phyloP scores from a whole-genome alignment of 2,329 filamentous ascomycete species.

The Rhinocladiella similis region DNA sequence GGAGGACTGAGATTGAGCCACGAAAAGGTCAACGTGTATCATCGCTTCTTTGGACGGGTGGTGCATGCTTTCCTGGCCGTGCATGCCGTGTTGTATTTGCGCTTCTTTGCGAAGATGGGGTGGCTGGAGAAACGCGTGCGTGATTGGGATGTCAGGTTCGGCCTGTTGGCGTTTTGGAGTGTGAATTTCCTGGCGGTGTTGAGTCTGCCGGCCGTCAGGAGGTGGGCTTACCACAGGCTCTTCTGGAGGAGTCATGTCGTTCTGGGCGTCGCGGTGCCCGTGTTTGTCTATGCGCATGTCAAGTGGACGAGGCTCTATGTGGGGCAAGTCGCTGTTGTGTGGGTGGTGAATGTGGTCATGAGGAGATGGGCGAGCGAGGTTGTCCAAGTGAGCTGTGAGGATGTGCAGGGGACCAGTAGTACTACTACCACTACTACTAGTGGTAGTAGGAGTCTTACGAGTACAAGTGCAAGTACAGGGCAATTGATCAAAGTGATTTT shows the following conservation, averaged over 20 bases:
- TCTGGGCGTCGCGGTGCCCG: conserved; percentile 51
- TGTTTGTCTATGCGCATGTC: conserved; percentile 57
- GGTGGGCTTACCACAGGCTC: conserved; percentile 46
- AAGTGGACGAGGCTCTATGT: conserved; percentile 56
- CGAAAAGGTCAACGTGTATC: conserved; percentile 55
- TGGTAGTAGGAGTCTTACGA: too few species aligned
- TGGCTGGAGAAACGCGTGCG: conserved; percentile 55
- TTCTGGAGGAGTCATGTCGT: conserved; percentile 60
- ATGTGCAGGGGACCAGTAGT: conserved; percentile 39
- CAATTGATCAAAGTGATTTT: conserved; percentile 46
- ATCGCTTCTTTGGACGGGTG: conserved; percentile 59
- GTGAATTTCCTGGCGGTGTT: conserved; percentile 50
- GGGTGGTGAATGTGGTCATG: conserved; percentile 40
- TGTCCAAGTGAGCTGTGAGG: conserved; percentile 36
- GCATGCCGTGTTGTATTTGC: conserved; percentile 57
- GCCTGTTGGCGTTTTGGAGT: conserved; percentile 49
- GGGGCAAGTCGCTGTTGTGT: conserved; percentile 50
- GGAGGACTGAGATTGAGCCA: conserved; percentile 49
- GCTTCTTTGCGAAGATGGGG: conserved; percentile 55
- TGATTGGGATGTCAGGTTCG: conserved; percentile 59
- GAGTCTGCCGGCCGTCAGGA: conserved; percentile 49
- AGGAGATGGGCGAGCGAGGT: conserved; percentile 5
- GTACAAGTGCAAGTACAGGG: background rate
- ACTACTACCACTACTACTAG: too few species aligned
- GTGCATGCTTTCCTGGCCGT: conserved; percentile 52